These are phyloP conservation scores for Lasiosphaeria ovina DNA, from an alignment of 495 filamentous ascomycete species.

Conservation along the genomic window DNA sequence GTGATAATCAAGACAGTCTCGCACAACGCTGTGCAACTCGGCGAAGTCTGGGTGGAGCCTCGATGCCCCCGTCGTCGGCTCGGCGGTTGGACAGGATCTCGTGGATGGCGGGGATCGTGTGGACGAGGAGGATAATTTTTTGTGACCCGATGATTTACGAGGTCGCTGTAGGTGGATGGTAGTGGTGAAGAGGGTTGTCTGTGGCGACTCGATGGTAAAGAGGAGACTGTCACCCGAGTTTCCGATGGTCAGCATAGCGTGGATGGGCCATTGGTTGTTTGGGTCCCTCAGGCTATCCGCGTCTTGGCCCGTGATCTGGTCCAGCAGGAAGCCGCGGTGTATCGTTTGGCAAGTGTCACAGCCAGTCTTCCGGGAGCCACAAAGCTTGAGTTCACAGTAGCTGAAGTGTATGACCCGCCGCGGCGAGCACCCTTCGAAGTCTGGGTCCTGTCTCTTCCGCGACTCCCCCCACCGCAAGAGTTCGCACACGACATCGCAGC, in stretches of 20 bases:
- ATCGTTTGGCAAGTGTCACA: conserved; percentile 30
- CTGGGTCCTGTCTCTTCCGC: conserved; percentile 19
- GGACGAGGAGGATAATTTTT: neutral
- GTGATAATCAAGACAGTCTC: conserved; percentile 28
- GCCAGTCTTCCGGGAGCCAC: conserved; percentile 15
- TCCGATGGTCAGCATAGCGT: conserved; percentile 19
- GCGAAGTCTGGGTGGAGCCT: conserved; percentile 23
- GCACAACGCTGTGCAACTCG: conserved; percentile 21
- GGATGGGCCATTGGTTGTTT: conserved; percentile 25
- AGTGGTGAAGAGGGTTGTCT: conserved; percentile 17
- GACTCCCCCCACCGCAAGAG: conserved; percentile 32
- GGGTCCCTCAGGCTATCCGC: conserved; percentile 17
- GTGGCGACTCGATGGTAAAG: conserved; percentile 18
- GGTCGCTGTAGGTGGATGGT: conserved; percentile 13
- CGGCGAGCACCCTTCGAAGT: conserved; percentile 21
- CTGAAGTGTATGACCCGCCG: conserved; percentile 25
- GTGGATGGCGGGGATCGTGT: neutral
- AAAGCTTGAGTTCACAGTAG: conserved; percentile 30
- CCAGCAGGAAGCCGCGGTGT: conserved; percentile 29
- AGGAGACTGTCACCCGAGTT: conserved; percentile 18
- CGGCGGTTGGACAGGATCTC: conserved; percentile 3
- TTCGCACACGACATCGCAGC: conserved; percentile 24
- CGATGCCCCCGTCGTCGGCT: conserved; percentile 13
- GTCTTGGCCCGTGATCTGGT: conserved; percentile 27
- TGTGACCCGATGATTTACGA: too few relatives aligned